phyloP scores from a whole-genome alignment of 495 filamentous ascomycete genomes.

The Aspergillus sparsus region DNA sequence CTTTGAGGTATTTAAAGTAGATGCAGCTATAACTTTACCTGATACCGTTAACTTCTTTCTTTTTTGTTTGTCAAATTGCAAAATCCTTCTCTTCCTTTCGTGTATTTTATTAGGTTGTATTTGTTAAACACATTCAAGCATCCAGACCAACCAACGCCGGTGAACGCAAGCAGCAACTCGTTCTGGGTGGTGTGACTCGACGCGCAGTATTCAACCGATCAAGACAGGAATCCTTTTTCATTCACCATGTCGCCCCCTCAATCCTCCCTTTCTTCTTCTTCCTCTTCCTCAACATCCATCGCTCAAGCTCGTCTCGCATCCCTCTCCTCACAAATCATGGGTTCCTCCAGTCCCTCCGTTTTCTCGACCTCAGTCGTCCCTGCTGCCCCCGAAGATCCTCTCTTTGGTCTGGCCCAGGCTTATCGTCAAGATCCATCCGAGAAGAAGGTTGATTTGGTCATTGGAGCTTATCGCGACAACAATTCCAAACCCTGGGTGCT shows the following conservation, averaged over 20 bases:
- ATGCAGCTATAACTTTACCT: no score
- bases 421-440: conserved; percentile 80
- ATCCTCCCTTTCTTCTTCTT: conserved; percentile 25
- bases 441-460: conserved; percentile 92
- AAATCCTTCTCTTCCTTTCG: no score
- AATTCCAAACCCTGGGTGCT: conserved; percentile 98
- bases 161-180: conserved; percentile 31
- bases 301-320: conserved; percentile 43
- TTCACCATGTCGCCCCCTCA: conserved; percentile 24
- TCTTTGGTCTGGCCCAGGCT: conserved; percentile 91
- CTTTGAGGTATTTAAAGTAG: neutral
- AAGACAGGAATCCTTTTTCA: conserved; percentile 9
- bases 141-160: conserved; percentile 17
- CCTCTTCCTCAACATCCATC: conserved; percentile 29
- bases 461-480: conserved; percentile 94
- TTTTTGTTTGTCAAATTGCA: no score
- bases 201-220: conserved; percentile 22
- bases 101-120: conserved; percentile 9
- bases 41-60: no score
- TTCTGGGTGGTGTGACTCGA: conserved; percentile 27
- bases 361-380: conserved; percentile 81
- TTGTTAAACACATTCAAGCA: neutral
- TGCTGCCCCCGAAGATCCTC: conserved; percentile 89
- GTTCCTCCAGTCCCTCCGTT: conserved; percentile 53
- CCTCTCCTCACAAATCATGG: conserved; percentile 51